Evolutionary conservation across 1,139 yeast genomes (phyloP), one percentile per base, ranked within the genome.

Genomic region (Yamadazyma diospyri): DNA sequence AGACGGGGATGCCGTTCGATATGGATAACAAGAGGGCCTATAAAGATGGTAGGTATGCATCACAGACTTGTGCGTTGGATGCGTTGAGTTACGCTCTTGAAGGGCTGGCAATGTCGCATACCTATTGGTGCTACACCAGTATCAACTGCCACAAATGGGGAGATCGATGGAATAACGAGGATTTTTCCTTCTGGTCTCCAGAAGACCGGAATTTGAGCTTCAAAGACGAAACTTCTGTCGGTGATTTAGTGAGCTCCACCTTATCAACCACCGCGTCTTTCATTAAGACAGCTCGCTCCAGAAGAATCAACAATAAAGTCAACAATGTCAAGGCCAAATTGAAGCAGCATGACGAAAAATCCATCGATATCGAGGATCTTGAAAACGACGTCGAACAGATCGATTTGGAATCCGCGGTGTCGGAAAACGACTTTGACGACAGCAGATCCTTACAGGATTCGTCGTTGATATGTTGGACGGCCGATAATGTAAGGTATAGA

Each of bases 1-100:
- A 89, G 57, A 88, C 92, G n/a, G 98, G 98, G 3, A 85, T 89
- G 81, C 97, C 98, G 2, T 87, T 81, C 55, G 96, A 92, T 55
- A 84, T 89, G 95, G 92, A 89, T 53, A 70, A 74, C 38, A 82
- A 81, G 47, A 63, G 61, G 29, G 85, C 96, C 0, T 88, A 75
- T 50, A 51, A 54, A 1, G 69, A 67, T 35, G 87, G 89, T 1
- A 73, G 78, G 40, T 88, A 77, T 51, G 57, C 68, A 9, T 71
- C 86, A 1, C 97, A 89, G 50, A 81, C 84, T 3, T 66, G 75
- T 5, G 96, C 97, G 0, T 61, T 86, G 56, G 97, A 89, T 61
- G 95, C 96, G 0, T 57, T 88, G 30, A 70, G 81, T 16, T 74
- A 64, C 48, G 97, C 94, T 0, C 61, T 89, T 29, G 97, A 89